Conservation (phyloP, 1,284 basidiomycete species). For the Ganoderma leucocontextum region DNA sequence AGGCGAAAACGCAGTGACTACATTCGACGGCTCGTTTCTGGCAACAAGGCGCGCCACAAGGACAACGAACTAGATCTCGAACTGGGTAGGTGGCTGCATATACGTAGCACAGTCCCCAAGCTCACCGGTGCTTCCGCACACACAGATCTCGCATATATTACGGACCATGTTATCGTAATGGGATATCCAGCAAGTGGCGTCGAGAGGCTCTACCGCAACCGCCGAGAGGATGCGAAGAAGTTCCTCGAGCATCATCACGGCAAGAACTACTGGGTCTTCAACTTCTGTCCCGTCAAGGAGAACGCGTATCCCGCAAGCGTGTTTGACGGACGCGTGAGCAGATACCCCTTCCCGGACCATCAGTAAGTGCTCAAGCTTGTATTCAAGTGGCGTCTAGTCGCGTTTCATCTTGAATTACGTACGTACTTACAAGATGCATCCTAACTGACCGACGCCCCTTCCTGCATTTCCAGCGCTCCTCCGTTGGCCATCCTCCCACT, state of each 20-base stretch:
- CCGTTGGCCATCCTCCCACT: slow-evolving; percentile 84
- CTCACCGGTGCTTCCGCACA: neutral
- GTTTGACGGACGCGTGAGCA: slow-evolving; percentile 78
- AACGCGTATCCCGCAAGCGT: slow-evolving; percentile 70
- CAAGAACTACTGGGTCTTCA: slow-evolving; percentile 86
- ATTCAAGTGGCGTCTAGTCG: neutral
- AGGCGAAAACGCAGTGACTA: too few relatives aligned
- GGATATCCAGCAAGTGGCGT: slow-evolving; percentile 88
- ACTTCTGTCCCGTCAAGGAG: slow-evolving; percentile 83
- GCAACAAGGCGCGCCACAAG: slow-evolving; percentile 80
- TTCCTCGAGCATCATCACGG: slow-evolving; percentile 82
- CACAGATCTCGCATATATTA: slow-evolving; percentile 85
- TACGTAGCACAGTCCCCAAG: neutral
- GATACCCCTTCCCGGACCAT: slow-evolving; percentile 91
- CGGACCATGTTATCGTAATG: slow-evolving; percentile 85
- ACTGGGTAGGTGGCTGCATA: slow-evolving; percentile 54
- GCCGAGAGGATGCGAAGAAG: slow-evolving; percentile 76
- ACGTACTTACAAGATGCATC: neutral
- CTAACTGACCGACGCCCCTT: neutral
- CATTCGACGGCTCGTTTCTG: slow-evolving; percentile 75
- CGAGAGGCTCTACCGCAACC: slow-evolving; percentile 85
- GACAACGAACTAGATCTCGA: slow-evolving; percentile 76
- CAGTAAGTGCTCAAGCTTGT: slow-evolving; percentile 59
- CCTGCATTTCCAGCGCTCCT: slow-evolving; percentile 62
- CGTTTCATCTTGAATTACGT: neutral